Evolutionary conservation across 257 asterid species (phyloP).

Genomic region (Anisodus acutangulus): DNA sequence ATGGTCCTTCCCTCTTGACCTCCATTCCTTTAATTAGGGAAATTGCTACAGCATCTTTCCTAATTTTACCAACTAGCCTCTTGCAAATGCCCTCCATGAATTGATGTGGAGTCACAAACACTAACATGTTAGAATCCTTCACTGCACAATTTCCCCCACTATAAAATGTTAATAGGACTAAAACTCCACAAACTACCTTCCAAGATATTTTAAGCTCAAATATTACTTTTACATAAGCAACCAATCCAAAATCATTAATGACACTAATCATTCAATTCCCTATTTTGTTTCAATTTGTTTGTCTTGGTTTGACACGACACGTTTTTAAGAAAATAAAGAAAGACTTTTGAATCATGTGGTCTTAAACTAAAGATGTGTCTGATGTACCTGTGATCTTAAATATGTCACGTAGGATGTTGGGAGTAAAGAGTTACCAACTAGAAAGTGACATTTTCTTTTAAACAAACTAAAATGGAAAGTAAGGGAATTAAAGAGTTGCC

Average conservation of each 20-base stretch:
- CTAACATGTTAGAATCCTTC: conserved; percentile 78
- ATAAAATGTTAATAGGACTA: background rate
- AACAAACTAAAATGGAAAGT: too few relatives aligned
- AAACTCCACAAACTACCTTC: conserved; percentile 2
- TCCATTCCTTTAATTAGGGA: conserved; percentile 90
- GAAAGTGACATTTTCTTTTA: too few relatives aligned
- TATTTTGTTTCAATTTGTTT: too few relatives aligned
- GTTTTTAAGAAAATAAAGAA: too few relatives aligned
- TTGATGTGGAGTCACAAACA: conserved; percentile 89
- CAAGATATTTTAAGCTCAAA: background rate
- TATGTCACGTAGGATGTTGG: too few relatives aligned
- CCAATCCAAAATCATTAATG: background rate
- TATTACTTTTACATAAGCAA: background rate
- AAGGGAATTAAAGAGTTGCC: too few relatives aligned
- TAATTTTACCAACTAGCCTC: conserved; percentile 62
- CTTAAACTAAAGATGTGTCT: too few relatives aligned
- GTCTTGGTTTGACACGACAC: too few relatives aligned
- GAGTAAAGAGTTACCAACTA: too few relatives aligned
- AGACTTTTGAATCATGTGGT: too few relatives aligned
- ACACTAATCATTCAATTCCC: background rate
- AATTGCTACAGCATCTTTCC: conserved; percentile 69
- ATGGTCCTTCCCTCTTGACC: conserved; percentile 92
- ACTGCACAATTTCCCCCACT: conserved; percentile 49
- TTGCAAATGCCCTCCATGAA: conserved; percentile 92
- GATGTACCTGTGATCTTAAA: too few relatives aligned